These are phyloP conservation scores for Fistulifera pelliculosa DNA, from an alignment of 108 stramenopile genomes.

Conservation along the genomic window DNA sequence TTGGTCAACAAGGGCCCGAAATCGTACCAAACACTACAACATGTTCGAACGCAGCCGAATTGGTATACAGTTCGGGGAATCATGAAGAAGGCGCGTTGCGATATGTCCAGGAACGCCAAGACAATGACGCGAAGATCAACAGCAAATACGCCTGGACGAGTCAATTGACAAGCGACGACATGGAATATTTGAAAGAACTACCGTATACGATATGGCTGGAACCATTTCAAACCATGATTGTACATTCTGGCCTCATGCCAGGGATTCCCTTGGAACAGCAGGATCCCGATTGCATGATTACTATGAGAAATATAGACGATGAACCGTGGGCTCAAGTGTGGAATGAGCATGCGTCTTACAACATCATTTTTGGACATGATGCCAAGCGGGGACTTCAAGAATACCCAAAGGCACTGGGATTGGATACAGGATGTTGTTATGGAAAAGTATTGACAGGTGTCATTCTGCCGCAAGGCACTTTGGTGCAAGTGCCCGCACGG, in stretches of 20 bases:
- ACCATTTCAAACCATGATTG: slow-evolving; percentile 31
- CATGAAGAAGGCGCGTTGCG: slow-evolving; percentile 75
- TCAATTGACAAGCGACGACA: slow-evolving; percentile 47
- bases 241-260: slow-evolving; percentile 65
- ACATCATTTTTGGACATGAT: slow-evolving; percentile 88
- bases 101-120: slow-evolving; percentile 31
- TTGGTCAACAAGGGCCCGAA: slow-evolving; percentile 86
- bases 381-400: slow-evolving; percentile 72
- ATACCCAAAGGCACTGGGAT: slow-evolving; percentile 55
- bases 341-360: slow-evolving; percentile 22
- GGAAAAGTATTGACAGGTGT: slow-evolving; percentile 76
- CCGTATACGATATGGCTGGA: slow-evolving; percentile 51
- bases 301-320: slow-evolving; percentile 31
- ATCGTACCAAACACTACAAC: slow-evolving; percentile 60
- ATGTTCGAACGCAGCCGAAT: slow-evolving; percentile 31
- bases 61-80: slow-evolving; percentile 77
- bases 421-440: slow-evolving; percentile 87
- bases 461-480: slow-evolving; percentile 48
- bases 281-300: slow-evolving; percentile 36
- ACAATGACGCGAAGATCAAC: not conserved
- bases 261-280: slow-evolving; percentile 32
- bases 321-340: slow-evolving; percentile 45
- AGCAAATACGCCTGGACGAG: not conserved
- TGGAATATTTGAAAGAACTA: slow-evolving; percentile 59
- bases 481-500: slow-evolving; percentile 55